Evolutionary conservation across 177 flowering plant species (phyloP), one percentile per base, ranked within the genome.

Genomic region (Vitis hybrid): DNA sequence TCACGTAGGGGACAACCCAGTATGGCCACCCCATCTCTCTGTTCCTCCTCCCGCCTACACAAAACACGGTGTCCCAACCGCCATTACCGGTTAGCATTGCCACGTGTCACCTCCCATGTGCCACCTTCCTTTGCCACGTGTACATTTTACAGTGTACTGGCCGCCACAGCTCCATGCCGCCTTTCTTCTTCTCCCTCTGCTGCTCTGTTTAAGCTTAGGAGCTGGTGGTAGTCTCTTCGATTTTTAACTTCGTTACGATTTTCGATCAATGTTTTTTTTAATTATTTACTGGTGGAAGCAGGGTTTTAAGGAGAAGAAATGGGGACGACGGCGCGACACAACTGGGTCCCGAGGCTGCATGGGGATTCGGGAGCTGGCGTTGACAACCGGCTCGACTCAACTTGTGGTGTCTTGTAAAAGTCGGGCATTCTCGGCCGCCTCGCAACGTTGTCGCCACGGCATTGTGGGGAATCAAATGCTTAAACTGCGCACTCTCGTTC

Each of bases 21-120:
- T 56, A 56, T 75, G 71, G 56, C 67, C 51, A 19, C 50, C 70
- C 50, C 52, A 29, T 29, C 18, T 13, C 50, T 59, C n/a, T 71
- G 71, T 63, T 22, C 64, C 62, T 56, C 2, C 10, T 10, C 3
- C 68, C 33, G 64, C 67, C 48, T 66, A 70, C 78, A 70, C 71
- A 2, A 49, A 15, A 31, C 56, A 55, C 31, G 31, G 66, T 70
- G 58, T 55, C 67, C 70, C 31, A 68, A 74, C 77, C 77, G 73
- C 61, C 77, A 70, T 9, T 61, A 49, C 70, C 74, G 72, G 74
- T 70, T 67, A 39, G 4, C 39, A 1, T 29, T 26, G 63, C 66
- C 78, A 75, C 78, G 72, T 68, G 78, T 48, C 57, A 3, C 1
- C 70, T 31, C 72, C 73, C 77, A 74, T 66, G 73, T 74, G 77